Percentiles rank a stretch among this genome's conserved stretches.
Evolutionary conservation across 768 basidiomycete genomes (phyloP).

Genomic region (Collybia nuda): DNA sequence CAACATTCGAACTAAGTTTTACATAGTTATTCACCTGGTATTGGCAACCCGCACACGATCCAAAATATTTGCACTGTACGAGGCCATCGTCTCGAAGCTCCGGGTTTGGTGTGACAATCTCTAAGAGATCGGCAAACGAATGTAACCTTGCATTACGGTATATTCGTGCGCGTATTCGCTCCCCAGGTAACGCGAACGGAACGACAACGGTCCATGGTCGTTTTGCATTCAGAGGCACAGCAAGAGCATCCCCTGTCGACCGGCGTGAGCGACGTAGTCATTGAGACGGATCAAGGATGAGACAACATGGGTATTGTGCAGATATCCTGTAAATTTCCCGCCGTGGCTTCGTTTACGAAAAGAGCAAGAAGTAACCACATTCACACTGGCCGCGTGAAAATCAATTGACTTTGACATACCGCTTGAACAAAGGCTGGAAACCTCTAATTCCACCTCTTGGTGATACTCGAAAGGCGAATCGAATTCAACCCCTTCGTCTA

Average conservation of each 20-base stretch:
- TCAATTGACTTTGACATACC: constrained; percentile 40
- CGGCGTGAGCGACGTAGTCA: constrained; percentile 3
- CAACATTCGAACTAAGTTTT: neutral
- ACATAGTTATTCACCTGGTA: constrained; percentile 64
- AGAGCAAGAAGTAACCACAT: neutral
- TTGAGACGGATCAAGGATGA: neutral
- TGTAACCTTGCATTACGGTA: constrained; percentile 70
- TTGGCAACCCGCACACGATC: constrained; percentile 89
- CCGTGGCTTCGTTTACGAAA: neutral
- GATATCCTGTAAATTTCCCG: neutral
- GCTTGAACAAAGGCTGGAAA: constrained; percentile 61
- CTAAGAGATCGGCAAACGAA: constrained; percentile 75
- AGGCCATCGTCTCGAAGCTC: constrained; percentile 64
- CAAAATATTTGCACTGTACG: constrained; percentile 85
- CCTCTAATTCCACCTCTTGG: constrained; percentile 66
- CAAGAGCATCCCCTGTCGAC: constrained; percentile 64
- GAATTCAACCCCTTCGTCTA: constrained; percentile 50
- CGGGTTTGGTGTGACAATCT: constrained; percentile 60
- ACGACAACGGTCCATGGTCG: constrained; percentile 80
- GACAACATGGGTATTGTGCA: neutral
- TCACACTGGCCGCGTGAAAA: neutral
- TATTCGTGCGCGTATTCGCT: constrained; percentile 71
- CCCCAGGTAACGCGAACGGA: constrained; percentile 84
- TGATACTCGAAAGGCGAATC: constrained; percentile 59
- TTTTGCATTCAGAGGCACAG: constrained; percentile 41